Evolutionary conservation across 192 early-diverging fungal genomes (phyloP), one percentile per base, ranked within the genome.

Genomic region (Borealophlyctis nickersoniae): DNA sequence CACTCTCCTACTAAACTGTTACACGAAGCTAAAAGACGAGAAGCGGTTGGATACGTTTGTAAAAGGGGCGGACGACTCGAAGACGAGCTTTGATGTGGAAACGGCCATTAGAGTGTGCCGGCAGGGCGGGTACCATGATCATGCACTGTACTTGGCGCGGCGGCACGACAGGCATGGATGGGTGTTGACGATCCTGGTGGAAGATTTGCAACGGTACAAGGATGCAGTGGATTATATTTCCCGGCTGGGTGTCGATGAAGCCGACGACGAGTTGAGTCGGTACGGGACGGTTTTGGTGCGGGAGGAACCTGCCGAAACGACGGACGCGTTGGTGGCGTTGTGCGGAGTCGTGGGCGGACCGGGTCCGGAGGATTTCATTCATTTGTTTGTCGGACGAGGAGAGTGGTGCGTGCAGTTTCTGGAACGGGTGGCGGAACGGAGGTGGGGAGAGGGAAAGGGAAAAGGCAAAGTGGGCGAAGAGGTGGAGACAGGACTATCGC

Each of bases 1-100:
- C 0, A 98, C 96, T 1, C 74, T 97, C 62, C 75, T 99, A 48
- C 78, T 99, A 14, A 97, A 96, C 71, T 99, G 96, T 79, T 99
- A 99, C 72, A 93, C 95, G 4, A 96, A 97, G 73, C 78, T 95
- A 28, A 89, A 91, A 59, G 93, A 93, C 73, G 87, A 91, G 19
- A 81, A 82, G 51, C 64, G 87, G n/a, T 70, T 99, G 3, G 88
- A 94, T 73, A 82, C 85, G 71, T 97, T 99, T 68, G 90, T 98
- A 59, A 87, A 89, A 78, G 81, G 82, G 65, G 84, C 76, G 22
- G n/a, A n/a, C n/a, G 87, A 92, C 52, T 67, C 34, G 27, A 49
- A 53, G 35, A 48, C 62, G 52, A 85, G 83, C 27, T 98, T 98
- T 73, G 96, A 98, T 65, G 77, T 97, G 5, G 93, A 96, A 55